A percentile compares a stretch with the other conserved stretches of the same genome.
phyloP scores from a whole-genome alignment of 2,329 filamentous ascomycete genomes.

The Aspergillus pseudoglaucus region DNA sequence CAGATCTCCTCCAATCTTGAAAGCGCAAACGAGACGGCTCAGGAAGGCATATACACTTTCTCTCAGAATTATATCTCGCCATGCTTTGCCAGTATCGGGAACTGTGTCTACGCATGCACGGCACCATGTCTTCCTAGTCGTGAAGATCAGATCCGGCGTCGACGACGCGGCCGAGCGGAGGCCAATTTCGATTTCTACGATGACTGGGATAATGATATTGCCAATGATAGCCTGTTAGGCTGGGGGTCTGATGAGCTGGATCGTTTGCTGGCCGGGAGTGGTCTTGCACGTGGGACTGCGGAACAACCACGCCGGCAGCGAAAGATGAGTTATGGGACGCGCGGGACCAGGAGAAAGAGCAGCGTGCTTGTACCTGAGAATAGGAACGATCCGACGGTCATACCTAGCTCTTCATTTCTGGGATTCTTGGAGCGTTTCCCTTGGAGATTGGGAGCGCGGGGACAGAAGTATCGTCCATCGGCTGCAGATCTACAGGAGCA shows the following conservation, averaged over 20 bases:
- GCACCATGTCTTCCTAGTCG: slow-evolving; percentile 61
- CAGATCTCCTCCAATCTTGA: slow-evolving; percentile 88
- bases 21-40: slow-evolving; percentile 83
- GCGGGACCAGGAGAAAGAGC: slow-evolving; percentile 55
- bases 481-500: slow-evolving; percentile 87
- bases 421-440: slow-evolving; percentile 79
- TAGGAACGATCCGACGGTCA: slow-evolving; percentile 71
- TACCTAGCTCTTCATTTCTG: slow-evolving; percentile 76
- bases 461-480: slow-evolving; percentile 80
- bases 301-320: slow-evolving; percentile 66
- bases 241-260: slow-evolving; percentile 87
- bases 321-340: slow-evolving; percentile 84
- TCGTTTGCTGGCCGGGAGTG: slow-evolving; percentile 66
- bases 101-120: slow-evolving; percentile 63
- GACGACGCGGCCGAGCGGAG: slow-evolving; percentile 64
- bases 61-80: slow-evolving; percentile 78
- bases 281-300: slow-evolving; percentile 30
- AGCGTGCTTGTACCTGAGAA: slow-evolving; percentile 45
- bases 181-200: slow-evolving; percentile 96
- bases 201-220: slow-evolving; percentile 74
- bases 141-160: slow-evolving; percentile 66
- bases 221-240: slow-evolving; percentile 56
- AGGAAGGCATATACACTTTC: slow-evolving; percentile 83
- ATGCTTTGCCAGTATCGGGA: slow-evolving; percentile 63
- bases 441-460: slow-evolving; percentile 72